Evolutionary conservation across 768 basidiomycete genomes (phyloP).

Genomic region (Boletus coccyginus): DNA sequence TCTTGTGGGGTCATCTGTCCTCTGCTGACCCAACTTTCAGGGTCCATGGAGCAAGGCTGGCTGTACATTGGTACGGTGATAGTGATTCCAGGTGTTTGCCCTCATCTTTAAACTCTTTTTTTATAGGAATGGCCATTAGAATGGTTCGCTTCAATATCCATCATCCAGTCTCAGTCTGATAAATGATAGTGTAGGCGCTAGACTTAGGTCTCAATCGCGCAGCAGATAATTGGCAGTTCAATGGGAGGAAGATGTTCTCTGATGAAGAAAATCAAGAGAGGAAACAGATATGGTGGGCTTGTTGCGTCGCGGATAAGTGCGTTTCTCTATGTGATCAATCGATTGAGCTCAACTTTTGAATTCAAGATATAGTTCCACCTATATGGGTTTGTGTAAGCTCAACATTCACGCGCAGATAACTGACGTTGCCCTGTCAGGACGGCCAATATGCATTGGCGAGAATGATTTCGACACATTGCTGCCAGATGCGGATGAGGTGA

Average conservation of each 20-base stretch:
- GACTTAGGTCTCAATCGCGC: conserved; percentile 82
- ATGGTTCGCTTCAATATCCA: conserved; percentile 46
- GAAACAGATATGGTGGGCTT: conserved; percentile 80
- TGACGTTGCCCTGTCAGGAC: conserved; percentile 39
- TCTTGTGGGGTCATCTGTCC: background rate
- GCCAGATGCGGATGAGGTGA: conserved; percentile 54
- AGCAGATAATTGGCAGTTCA: conserved; percentile 69
- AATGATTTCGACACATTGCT: conserved; percentile 67
- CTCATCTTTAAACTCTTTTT: background rate
- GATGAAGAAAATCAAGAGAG: conserved; percentile 66
- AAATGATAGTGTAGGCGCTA: conserved; percentile 49
- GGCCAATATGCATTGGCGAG: conserved; percentile 66
- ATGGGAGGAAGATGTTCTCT: conserved; percentile 59
- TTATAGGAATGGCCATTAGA: conserved; percentile 64
- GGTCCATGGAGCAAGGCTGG: conserved; percentile 83
- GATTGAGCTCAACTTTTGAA: conserved; percentile 1
- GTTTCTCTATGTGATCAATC: conserved; percentile 17
- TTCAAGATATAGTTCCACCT: conserved; percentile 64
- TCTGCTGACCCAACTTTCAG: conserved; percentile 26
- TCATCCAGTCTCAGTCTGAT: background rate
- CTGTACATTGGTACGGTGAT: conserved; percentile 60
- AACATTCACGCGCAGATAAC: background rate
- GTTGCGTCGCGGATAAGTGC: conserved; percentile 68
- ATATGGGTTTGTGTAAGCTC: conserved; percentile 52
- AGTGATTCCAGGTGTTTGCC: conserved; percentile 2